Conservation (phyloP, 495 filamentous ascomycete species). For the Podospora bellae-mahoneyi region DNA sequence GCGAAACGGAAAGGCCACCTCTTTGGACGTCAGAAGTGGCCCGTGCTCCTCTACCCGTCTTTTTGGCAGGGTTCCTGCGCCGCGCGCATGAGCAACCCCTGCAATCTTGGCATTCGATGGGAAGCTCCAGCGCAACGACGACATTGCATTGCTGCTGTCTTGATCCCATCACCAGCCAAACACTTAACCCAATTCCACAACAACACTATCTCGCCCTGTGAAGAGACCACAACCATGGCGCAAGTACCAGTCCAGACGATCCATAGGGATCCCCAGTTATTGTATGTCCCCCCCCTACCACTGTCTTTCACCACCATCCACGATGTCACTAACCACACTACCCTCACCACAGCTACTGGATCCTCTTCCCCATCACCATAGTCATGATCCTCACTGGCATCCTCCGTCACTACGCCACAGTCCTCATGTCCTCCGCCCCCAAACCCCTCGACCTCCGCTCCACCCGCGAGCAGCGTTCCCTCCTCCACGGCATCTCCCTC, state of each 20-base stretch:
- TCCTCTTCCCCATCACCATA: constrained; percentile 90
- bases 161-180: background rate
- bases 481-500: constrained; percentile 80
- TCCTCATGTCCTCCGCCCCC: constrained; percentile 80
- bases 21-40: constrained; percentile 14
- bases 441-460: constrained; percentile 74
- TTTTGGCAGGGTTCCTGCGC: background rate
- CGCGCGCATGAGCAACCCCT: constrained; percentile 5
- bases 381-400: constrained; percentile 98
- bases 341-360: constrained; percentile 74
- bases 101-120: constrained; percentile 10
- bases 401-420: constrained; percentile 90
- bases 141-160: background rate
- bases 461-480: constrained; percentile 81
- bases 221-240: constrained; percentile 61
- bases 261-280: constrained; percentile 96
- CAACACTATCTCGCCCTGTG: background rate
- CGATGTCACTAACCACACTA: background rate
- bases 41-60: background rate
- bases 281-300: constrained; percentile 53
- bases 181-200: background rate
- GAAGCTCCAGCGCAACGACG: constrained; percentile 13
- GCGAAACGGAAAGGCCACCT: constrained; percentile 27
- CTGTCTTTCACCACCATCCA: background rate
- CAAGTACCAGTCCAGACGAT: constrained; percentile 88